These are phyloP conservation scores for Globomyces sp. DNA, from an alignment of 371 early-diverging fungal genomes.

Conservation along the genomic window DNA sequence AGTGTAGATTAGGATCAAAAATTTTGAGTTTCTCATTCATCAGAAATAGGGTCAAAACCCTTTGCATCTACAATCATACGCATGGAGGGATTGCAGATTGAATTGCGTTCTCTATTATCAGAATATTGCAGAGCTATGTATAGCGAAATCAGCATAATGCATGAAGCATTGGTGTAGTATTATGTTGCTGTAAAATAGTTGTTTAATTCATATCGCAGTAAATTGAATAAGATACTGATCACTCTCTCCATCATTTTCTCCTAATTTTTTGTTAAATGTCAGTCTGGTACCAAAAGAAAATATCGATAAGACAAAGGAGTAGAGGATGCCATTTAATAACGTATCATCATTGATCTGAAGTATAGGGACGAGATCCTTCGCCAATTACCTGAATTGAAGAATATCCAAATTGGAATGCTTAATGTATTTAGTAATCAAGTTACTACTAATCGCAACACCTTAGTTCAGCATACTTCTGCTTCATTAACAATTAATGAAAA, in stretches of 20 bases:
- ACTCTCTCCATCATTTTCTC: slow-evolving; percentile 24
- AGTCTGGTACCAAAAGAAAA: slow-evolving; percentile 34
- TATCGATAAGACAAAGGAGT: slow-evolving; percentile 56
- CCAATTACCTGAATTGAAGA: slow-evolving; percentile 50
- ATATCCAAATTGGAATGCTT: slow-evolving; percentile 77
- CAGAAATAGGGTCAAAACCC: too few relatives aligned
- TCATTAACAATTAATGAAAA: slow-evolving; percentile 88
- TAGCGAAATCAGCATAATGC: too few relatives aligned
- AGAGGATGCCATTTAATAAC: slow-evolving; percentile 86
- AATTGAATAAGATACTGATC: not conserved
- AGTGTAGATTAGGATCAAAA: too few relatives aligned
- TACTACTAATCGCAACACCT: not conserved
- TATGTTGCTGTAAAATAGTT: too few relatives aligned
- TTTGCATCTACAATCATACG: too few relatives aligned
- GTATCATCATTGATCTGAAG: too few relatives aligned
- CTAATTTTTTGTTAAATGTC: slow-evolving; percentile 26
- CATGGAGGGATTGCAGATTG: too few relatives aligned
- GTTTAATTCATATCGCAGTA: too few relatives aligned
- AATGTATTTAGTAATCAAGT: slow-evolving; percentile 66
- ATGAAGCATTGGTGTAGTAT: too few relatives aligned
- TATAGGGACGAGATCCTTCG: slow-evolving; percentile 39
- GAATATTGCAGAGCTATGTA: too few relatives aligned
- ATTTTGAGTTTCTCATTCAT: too few relatives aligned
- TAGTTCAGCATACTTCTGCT: slow-evolving; percentile 89
- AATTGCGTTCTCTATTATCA: too few relatives aligned